Base-by-base conservation (phyloP, 148 eudicot genomes). In the Gaultheria prostrata region DNA sequence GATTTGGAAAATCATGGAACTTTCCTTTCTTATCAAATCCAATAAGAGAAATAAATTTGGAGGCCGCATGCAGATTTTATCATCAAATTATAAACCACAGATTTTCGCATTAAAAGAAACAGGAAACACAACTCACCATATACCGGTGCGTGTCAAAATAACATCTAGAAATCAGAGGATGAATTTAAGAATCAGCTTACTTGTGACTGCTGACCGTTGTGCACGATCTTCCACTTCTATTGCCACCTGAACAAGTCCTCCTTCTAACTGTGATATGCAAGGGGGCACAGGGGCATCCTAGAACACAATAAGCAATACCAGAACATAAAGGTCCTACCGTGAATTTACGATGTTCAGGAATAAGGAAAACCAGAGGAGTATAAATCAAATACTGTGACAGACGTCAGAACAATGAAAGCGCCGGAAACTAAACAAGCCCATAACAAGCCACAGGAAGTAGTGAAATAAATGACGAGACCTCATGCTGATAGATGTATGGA, bases 261-360 rank as follows among this genome's bases (percentile, higher is more conserved):
- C 98, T 89, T 93, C 99, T 72, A 93, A 86, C 88, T 94, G 98
- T 46, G 97, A 94, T 91, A 96, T 96, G 90, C 99, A 96, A 43
- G 99, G 99, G 54, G 99, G 99, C 71, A 96, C 97, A 61, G 99
- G 98, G 88, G 99, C 98, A 90, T 96, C 99, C 99, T 96, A 88
- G 48, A 85, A 85, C 51, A 84, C 53, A 85, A 26, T 32, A 20
- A 49, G 84, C 70, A 70, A 70, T 30, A 69, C n/a, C 45, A 83
- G 17, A 85, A n/a, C 39, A 63, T 70, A 39, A 75, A 53, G 69
- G 57, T 73, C 78, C 46, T 56, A 46, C 48, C 35, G 30, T 72
- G 15, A 72, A 84, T 65, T 54, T 17, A 67, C 26, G 6, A 45
- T 50, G 73, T 51, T 54, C 69, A 13, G n/a, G 59, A 35, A 35